Percentiles rank a stretch among this genome's conserved stretches.
These are phyloP conservation scores for Saposhnikovia divaricata DNA, from an alignment of 129 eudicot species.

Conservation along the genomic window DNA sequence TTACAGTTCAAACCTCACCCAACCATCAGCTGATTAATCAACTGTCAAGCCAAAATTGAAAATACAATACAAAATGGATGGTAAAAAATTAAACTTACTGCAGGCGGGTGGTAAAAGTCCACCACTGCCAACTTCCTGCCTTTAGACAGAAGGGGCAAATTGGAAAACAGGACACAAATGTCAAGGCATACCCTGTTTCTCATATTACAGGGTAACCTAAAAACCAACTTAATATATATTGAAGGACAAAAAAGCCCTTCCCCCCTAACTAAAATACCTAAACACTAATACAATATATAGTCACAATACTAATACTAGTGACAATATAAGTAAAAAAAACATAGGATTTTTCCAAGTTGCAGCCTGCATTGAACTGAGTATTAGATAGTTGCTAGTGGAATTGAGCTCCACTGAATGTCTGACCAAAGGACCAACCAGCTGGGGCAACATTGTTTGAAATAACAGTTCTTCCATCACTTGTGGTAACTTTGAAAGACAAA, in stretches of 20 bases:
- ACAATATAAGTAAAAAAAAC: slow-evolving; percentile 10
- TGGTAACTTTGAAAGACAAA: slow-evolving; percentile 75
- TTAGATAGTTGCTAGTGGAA: slow-evolving; percentile 19
- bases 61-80: background rate
- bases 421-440: slow-evolving; percentile 79
- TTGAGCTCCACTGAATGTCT: slow-evolving; percentile 70
- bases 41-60: slow-evolving; percentile 8
- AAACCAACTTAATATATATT: background rate
- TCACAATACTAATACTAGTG: slow-evolving; percentile 26
- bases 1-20: slow-evolving; percentile 3
- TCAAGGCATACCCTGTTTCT: slow-evolving; percentile 7
- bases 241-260: slow-evolving; percentile 38
- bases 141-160: slow-evolving; percentile 20
- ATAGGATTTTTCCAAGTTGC: background rate
- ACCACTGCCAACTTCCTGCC: slow-evolving; percentile 45
- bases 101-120: slow-evolving; percentile 71
- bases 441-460: slow-evolving; percentile 76
- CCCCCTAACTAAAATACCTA: slow-evolving; percentile 7
- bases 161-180: slow-evolving; percentile 17
- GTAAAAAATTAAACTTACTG: background rate
- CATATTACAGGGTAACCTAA: slow-evolving; percentile 24
- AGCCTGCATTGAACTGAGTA: background rate
- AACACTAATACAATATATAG: slow-evolving; percentile 6
- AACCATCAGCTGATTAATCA: background rate
- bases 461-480: slow-evolving; percentile 66